Conservation (phyloP, 352 stramenopile genomes). For the Pythium plurisporium region DNA sequence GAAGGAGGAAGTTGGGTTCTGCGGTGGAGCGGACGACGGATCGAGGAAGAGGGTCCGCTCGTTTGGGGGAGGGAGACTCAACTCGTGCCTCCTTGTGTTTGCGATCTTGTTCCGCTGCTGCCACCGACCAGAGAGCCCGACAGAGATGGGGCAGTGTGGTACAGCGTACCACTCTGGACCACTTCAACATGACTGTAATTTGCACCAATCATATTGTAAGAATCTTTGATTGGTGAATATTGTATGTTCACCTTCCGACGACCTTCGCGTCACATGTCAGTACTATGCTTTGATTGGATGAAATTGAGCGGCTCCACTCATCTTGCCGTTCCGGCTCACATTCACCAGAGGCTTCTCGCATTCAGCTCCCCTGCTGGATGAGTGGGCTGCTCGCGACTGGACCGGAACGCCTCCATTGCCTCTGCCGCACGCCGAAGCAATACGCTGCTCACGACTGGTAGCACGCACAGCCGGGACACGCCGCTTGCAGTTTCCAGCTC, state of each 20-base stretch:
- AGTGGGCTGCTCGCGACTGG: neutral
- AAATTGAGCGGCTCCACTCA: neutral
- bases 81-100: neutral
- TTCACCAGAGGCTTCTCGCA: neutral
- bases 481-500: too few relatives aligned
- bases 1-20: too few relatives aligned
- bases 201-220: conserved; percentile 5
- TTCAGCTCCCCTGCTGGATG: conserved; percentile 6
- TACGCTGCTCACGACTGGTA: neutral
- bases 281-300: neutral
- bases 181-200: conserved; percentile 12
- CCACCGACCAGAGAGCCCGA: neutral
- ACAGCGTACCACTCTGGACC: conserved; percentile 1
- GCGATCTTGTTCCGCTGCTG: conserved; percentile 11
- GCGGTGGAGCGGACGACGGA: neutral
- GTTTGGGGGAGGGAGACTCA: neutral
- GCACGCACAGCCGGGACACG: neutral
- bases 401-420: neutral
- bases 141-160: neutral
- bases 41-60: neutral
- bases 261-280: conserved; percentile 1
- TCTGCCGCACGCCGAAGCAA: too few relatives aligned
- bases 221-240: conserved; percentile 4
- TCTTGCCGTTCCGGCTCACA: neutral
- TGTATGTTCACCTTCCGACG: neutral